Evolutionary conservation across 805 yeast species (phyloP).

Genomic region (Candida awuae): DNA sequence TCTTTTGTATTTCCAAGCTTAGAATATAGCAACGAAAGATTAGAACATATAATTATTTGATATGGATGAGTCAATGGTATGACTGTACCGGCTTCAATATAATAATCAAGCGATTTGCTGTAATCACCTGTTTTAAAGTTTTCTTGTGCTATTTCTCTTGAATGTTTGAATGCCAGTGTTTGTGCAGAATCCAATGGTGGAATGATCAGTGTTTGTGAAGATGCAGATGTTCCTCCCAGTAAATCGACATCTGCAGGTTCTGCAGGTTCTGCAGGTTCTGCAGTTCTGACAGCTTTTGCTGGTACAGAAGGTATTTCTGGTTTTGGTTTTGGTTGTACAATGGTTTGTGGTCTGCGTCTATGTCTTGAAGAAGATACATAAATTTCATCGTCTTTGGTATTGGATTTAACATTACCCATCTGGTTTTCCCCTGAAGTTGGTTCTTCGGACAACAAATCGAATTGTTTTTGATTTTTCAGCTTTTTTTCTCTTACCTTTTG

Average conservation of each 20-base stretch:
- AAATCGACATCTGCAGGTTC: neutral
- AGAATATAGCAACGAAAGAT: slow-evolving; percentile 57
- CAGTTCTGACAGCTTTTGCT: neutral
- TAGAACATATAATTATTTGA: slow-evolving; percentile 63
- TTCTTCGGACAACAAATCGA: neutral
- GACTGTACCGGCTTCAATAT: slow-evolving; percentile 38
- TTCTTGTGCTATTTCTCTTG: slow-evolving; percentile 49
- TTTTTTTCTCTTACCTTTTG: slow-evolving; percentile 15
- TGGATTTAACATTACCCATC: neutral
- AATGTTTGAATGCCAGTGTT: slow-evolving; percentile 34
- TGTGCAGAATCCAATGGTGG: slow-evolving; percentile 19
- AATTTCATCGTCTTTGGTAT: slow-evolving; percentile 12
- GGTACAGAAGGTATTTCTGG: neutral
- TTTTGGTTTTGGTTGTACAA: neutral
- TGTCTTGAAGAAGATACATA: slow-evolving; percentile 19
- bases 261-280: neutral
- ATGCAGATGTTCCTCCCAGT: neutral
- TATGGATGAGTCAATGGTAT: slow-evolving; percentile 61
- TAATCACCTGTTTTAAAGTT: slow-evolving; percentile 81
- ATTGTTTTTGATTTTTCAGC: neutral
- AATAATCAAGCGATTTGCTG: slow-evolving; percentile 51
- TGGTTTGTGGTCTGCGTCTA: slow-evolving; percentile 7
- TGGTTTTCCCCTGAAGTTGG: neutral
- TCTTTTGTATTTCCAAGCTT: slow-evolving; percentile 64
- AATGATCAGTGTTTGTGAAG: slow-evolving; percentile 8